phyloP scores from a whole-genome alignment of 2,329 filamentous ascomycete species.

The Thelonectria rubi region DNA sequence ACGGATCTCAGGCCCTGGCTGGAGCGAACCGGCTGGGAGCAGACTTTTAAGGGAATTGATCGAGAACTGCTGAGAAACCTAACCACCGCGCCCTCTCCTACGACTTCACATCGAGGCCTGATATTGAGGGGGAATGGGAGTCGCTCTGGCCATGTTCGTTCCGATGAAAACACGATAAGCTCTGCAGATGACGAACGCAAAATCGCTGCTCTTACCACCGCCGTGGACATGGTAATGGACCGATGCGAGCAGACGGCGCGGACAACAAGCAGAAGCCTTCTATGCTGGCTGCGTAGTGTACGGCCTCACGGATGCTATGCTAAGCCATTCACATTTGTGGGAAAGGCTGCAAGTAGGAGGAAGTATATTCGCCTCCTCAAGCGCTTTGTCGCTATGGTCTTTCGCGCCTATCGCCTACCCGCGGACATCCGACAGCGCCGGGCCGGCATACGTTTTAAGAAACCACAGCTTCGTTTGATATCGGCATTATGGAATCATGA shows the following conservation, averaged over 20 bases:
- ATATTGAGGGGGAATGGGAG: too few relatives aligned
- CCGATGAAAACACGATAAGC: conserved; percentile 2
- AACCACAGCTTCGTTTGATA: conserved; percentile 12
- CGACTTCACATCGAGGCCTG: too few relatives aligned
- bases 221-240: conserved; percentile 3
- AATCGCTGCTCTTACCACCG: conserved; percentile 1
- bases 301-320: not conserved
- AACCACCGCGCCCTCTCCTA: too few relatives aligned
- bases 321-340: conserved; percentile 10
- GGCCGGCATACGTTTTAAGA: conserved; percentile 5
- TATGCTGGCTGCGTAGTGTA: conserved; percentile 16
- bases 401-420: conserved; percentile 11
- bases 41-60: too few relatives aligned
- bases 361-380: conserved; percentile 15
- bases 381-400: conserved; percentile 11
- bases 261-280: conserved; percentile 9
- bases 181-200: not conserved
- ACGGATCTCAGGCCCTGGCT: too few relatives aligned
- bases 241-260: conserved; percentile 9
- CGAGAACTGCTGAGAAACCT: too few relatives aligned
- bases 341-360: not conserved
- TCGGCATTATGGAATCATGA: conserved; percentile 10
- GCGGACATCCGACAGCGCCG: not conserved
- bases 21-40: too few relatives aligned
- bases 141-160: not conserved